Conservation (phyloP, 805 yeast genomes). For the Tetrapisispora phaffii region DNA sequence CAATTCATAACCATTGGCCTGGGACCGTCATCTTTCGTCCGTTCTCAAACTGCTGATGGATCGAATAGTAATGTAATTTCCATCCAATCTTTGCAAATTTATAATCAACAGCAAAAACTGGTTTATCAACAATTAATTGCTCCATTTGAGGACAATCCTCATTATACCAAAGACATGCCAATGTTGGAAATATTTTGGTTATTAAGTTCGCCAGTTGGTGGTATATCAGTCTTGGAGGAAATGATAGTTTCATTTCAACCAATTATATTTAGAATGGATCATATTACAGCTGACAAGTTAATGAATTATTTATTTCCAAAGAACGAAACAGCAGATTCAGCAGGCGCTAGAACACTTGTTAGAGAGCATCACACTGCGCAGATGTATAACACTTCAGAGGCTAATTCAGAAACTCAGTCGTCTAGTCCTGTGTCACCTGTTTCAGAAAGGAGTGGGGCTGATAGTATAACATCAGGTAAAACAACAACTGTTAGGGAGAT, state of each 20-base stretch:
- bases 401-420: not conserved
- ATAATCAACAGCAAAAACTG: constrained; percentile 39
- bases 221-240: constrained; percentile 45
- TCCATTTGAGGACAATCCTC: constrained; percentile 27
- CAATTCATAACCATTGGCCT: constrained; percentile 48
- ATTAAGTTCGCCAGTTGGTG: constrained; percentile 52
- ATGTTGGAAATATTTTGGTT: constrained; percentile 42
- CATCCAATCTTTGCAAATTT: constrained; percentile 41
- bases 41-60: constrained; percentile 45
- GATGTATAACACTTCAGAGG: not conserved
- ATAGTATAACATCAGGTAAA: constrained; percentile 1
- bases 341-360: not conserved
- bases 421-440: not conserved
- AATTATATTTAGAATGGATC: constrained; percentile 47
- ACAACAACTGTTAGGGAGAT: constrained; percentile 4
- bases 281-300: constrained; percentile 40
- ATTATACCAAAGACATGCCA: constrained; percentile 24
- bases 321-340: constrained; percentile 4
- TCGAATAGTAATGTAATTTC: constrained; percentile 40
- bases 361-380: not conserved
- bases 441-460: too few relatives aligned
- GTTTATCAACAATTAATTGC: constrained; percentile 45
- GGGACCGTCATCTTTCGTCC: constrained; percentile 37
- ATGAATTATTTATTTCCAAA: constrained; percentile 41
- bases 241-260: constrained; percentile 45